Conservation (phyloP, 176 grass and related monocot genomes). For the Carex parvula region DNA sequence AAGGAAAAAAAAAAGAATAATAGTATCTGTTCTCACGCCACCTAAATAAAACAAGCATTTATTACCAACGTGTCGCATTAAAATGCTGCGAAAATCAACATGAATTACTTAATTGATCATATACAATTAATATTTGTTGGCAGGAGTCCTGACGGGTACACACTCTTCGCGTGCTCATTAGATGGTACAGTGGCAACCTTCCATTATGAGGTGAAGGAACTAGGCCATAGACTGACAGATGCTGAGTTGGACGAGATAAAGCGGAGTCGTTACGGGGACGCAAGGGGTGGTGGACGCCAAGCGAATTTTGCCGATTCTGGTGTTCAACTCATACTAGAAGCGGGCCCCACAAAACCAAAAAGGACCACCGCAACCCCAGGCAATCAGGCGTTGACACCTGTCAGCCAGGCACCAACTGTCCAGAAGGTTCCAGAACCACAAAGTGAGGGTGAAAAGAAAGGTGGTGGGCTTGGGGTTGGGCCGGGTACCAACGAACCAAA, state of each 20-base stretch:
- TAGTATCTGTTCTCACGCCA: not conserved
- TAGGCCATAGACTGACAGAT: slow-evolving; percentile 84
- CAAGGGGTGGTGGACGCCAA: slow-evolving; percentile 76
- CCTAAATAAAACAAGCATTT: slow-evolving; percentile 2
- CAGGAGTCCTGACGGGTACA: slow-evolving; percentile 98
- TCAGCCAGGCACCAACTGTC: slow-evolving; percentile 6
- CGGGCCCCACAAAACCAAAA: slow-evolving; percentile 78
- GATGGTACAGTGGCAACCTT: slow-evolving; percentile 86
- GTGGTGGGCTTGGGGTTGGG: slow-evolving; percentile 13
- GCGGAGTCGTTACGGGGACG: slow-evolving; percentile 88
- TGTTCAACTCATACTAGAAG: slow-evolving; percentile 75
- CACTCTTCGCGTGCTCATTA: slow-evolving; percentile 92
- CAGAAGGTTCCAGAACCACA: slow-evolving; percentile 60
- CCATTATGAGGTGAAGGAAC: slow-evolving; percentile 92
- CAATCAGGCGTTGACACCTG: slow-evolving; percentile 38
- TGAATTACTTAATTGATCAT: not conserved
- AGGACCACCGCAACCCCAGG: slow-evolving; percentile 44
- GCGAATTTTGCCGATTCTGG: slow-evolving; percentile 89
- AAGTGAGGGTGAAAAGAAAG: slow-evolving; percentile 53
- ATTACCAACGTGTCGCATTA: not conserved
- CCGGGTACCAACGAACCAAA: slow-evolving; percentile 48
- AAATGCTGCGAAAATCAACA: not conserved
- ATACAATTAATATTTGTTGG: slow-evolving; percentile 15
- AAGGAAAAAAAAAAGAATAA: not conserved
- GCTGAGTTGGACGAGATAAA: slow-evolving; percentile 91